phyloP scores from a whole-genome alignment of 75 land plant genomes.

The Cupressus sempervirens region DNA sequence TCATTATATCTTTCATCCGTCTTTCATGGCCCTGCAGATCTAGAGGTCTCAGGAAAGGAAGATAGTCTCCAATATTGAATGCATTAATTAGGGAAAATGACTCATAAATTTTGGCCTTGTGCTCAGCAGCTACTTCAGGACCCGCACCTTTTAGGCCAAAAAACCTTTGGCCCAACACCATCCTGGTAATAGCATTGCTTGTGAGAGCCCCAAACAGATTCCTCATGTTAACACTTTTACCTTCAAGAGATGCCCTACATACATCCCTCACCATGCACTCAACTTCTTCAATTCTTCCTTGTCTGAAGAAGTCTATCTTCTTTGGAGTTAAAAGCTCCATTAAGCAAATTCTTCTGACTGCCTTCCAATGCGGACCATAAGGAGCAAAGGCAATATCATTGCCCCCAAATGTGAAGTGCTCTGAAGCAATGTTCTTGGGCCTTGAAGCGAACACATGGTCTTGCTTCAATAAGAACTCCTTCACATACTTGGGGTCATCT shows the following conservation, averaged over 20 bases:
- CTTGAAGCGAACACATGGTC: constrained; percentile 24
- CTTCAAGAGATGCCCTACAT: not conserved
- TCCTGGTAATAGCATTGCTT: constrained; percentile 23
- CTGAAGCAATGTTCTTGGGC: constrained; percentile 14
- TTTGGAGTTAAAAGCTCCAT: constrained; percentile 23
- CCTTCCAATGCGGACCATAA: constrained; percentile 25
- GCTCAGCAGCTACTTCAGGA: constrained; percentile 13
- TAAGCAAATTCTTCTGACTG: constrained; percentile 18
- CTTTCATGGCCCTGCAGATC: constrained; percentile 28
- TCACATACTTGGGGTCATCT: constrained; percentile 19
- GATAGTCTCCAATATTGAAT: constrained; percentile 29
- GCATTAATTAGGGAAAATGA: constrained; percentile 29
- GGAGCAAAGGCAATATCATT: constrained; percentile 27
- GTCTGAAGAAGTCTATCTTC: constrained; percentile 21
- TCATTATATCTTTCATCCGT: constrained; percentile 21
- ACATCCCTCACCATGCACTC: constrained; percentile 15
- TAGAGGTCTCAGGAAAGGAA: constrained; percentile 20
- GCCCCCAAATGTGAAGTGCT: constrained; percentile 24
- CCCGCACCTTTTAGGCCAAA: constrained; percentile 23
- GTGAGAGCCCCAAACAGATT: constrained; percentile 19
- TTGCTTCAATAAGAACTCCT: constrained; percentile 23
- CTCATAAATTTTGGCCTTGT: constrained; percentile 22
- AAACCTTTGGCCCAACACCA: constrained; percentile 24
- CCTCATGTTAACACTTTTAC: constrained; percentile 12
- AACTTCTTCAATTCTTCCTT: constrained; percentile 21